These are phyloP conservation scores for Boletus huronensis DNA, from an alignment of 768 basidiomycete genomes.

Conservation along the genomic window DNA sequence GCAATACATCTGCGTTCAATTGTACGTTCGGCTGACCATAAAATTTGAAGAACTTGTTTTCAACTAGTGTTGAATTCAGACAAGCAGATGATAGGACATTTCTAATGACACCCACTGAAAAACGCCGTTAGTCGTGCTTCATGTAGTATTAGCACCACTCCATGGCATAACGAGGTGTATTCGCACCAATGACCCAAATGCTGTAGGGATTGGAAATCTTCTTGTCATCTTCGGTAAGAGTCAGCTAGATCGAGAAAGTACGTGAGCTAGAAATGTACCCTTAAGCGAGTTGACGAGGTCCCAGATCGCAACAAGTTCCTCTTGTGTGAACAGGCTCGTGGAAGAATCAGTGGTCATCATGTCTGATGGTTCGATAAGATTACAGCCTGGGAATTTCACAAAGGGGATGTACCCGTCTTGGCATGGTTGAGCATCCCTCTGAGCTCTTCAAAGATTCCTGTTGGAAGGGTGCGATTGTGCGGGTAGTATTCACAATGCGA, in stretches of 20 bases:
- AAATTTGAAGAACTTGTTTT: conserved; percentile 15
- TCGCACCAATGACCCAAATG: conserved; percentile 15
- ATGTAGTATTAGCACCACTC: neutral
- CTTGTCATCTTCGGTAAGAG: neutral
- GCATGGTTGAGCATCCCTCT: conserved; percentile 20
- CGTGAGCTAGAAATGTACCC: neutral
- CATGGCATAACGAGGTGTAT: neutral
- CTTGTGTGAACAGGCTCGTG: conserved; percentile 12
- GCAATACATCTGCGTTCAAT: conserved; percentile 6
- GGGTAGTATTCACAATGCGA: conserved; percentile 18
- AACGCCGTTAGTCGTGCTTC: conserved; percentile 11
- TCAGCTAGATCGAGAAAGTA: neutral
- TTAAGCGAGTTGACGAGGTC: conserved; percentile 15
- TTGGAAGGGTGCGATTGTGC: conserved; percentile 1
- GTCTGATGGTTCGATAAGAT: neutral
- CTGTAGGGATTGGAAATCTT: conserved; percentile 3
- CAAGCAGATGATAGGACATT: neutral
- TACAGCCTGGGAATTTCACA: neutral
- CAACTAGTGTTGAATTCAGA: neutral
- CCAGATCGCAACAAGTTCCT: conserved; percentile 9
- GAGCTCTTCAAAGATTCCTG: conserved; percentile 3
- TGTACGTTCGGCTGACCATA: conserved; percentile 10
- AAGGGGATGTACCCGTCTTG: conserved; percentile 5
- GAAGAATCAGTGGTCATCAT: conserved; percentile 19
- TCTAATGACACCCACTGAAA: conserved; percentile 7